phyloP scores from a whole-genome alignment of 345 rosid genomes.

The Rhodamnia argentea region DNA sequence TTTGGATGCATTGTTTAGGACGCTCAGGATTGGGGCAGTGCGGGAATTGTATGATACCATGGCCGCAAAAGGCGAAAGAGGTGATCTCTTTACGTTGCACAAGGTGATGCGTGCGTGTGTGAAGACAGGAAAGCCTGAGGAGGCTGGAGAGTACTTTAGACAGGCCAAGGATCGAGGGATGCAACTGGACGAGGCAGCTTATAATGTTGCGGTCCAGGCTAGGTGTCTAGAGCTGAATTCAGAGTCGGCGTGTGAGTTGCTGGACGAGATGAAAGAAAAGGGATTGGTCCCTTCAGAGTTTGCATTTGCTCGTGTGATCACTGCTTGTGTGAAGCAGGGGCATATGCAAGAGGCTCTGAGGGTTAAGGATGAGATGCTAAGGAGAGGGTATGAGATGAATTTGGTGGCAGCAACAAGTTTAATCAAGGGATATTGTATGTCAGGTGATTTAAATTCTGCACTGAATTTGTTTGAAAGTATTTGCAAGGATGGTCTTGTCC shows the following conservation, averaged over 20 bases:
- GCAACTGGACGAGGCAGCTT: conserved; percentile 35
- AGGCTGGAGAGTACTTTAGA: conserved; percentile 32
- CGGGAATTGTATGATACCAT: conserved; percentile 37
- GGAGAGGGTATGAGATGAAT: conserved; percentile 43
- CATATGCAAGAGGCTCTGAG: conserved; percentile 50
- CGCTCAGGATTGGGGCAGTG: conserved; percentile 27
- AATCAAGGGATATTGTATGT: conserved; percentile 51
- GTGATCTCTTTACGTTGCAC: conserved; percentile 31
- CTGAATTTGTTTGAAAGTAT: conserved; percentile 45
- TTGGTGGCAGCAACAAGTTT: conserved; percentile 54
- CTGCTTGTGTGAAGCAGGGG: conserved; percentile 50
- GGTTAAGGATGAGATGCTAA: conserved; percentile 73
- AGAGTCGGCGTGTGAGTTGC: conserved; percentile 26
- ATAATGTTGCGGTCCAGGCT: conserved; percentile 35
- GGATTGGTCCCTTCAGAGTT: conserved; percentile 33
- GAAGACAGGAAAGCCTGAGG: conserved; percentile 38
- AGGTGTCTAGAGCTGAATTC: conserved; percentile 28
- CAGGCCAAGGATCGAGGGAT: conserved; percentile 36
- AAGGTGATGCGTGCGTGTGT: conserved; percentile 42
- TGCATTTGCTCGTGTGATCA: conserved; percentile 39
- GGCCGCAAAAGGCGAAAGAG: conserved; percentile 27
- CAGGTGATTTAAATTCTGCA: conserved; percentile 38
- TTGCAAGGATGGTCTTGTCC: conserved; percentile 45
- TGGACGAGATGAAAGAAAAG: conserved; percentile 56
- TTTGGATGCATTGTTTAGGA: conserved; percentile 32